Conservation (phyloP, 768 basidiomycete species). For the Amyloporia xantha region DNA sequence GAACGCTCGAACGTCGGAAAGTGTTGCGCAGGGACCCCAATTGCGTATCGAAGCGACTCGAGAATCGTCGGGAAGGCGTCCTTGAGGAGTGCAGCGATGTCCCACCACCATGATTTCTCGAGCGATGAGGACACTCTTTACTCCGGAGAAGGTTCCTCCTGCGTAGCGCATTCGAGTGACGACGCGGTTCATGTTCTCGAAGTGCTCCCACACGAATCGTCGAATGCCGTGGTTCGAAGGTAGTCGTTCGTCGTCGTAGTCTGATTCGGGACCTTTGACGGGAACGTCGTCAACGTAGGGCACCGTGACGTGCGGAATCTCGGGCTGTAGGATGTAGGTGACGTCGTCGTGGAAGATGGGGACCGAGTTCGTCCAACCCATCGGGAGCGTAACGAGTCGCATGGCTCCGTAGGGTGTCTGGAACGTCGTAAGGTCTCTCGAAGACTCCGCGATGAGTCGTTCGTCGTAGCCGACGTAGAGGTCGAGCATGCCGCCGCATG, state of each 20-base stretch:
- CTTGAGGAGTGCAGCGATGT: slow-evolving; percentile 31
- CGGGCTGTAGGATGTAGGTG: slow-evolving; percentile 11
- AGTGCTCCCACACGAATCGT: slow-evolving; percentile 34
- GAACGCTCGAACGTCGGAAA: slow-evolving; percentile 21
- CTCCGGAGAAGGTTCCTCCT: slow-evolving; percentile 31
- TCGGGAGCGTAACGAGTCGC: slow-evolving; percentile 27
- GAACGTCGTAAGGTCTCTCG: slow-evolving; percentile 35
- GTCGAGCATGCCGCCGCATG: slow-evolving; percentile 20
- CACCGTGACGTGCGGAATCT: slow-evolving; percentile 32
- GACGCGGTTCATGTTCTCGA: slow-evolving; percentile 29
- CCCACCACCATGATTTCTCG: slow-evolving; percentile 28
- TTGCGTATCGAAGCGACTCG: slow-evolving; percentile 14
- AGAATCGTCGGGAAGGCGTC: slow-evolving; percentile 21
- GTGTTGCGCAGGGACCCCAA: slow-evolving; percentile 16
- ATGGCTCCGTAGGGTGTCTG: slow-evolving; percentile 30
- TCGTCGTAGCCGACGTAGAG: slow-evolving; percentile 31
- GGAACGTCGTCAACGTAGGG: slow-evolving; percentile 37
- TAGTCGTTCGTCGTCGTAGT: slow-evolving; percentile 31
- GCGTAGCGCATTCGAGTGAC: slow-evolving; percentile 30
- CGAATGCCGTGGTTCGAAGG: slow-evolving; percentile 30
- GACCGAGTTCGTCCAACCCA: slow-evolving; percentile 37
- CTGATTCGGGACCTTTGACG: slow-evolving; percentile 26
- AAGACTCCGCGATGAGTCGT: slow-evolving; percentile 22
- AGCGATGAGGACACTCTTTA: slow-evolving; percentile 27
- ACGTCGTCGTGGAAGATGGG: slow-evolving; percentile 35